These are phyloP conservation scores for Thielaviopsis ethacetica DNA, from an alignment of 2,329 filamentous ascomycete genomes.

Conservation along the genomic window DNA sequence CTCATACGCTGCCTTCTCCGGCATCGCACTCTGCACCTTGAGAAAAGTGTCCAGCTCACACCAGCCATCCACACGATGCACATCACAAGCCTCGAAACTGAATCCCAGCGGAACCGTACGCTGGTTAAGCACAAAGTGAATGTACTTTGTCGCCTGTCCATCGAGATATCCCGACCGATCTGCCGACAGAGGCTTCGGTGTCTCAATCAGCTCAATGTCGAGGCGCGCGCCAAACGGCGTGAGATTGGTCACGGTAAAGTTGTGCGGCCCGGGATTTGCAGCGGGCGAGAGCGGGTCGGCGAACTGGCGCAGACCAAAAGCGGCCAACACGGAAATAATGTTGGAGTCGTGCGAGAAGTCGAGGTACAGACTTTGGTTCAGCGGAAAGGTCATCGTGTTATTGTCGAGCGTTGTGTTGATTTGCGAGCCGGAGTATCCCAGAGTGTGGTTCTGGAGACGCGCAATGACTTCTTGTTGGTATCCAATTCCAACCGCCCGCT, in stretches of 20 bases:
- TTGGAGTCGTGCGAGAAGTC: slow-evolving; percentile 70
- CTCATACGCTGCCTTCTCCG: slow-evolving; percentile 42
- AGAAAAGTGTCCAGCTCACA: slow-evolving; percentile 57
- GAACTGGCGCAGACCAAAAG: slow-evolving; percentile 59
- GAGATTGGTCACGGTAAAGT: slow-evolving; percentile 49
- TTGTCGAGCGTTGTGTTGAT: slow-evolving; percentile 57
- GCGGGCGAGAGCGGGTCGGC: slow-evolving; percentile 38
- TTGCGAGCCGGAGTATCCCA: slow-evolving; percentile 40
- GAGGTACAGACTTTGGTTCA: slow-evolving; percentile 58
- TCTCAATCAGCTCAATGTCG: slow-evolving; percentile 56
- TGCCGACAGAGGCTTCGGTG: slow-evolving; percentile 44
- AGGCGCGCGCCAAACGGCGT: slow-evolving; percentile 57
- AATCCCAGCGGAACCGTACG: slow-evolving; percentile 51
- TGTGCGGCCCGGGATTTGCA: slow-evolving; percentile 37
- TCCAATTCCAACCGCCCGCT: slow-evolving; percentile 55
- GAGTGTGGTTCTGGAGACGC: slow-evolving; percentile 49
- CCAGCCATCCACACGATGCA: slow-evolving; percentile 52
- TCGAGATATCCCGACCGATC: slow-evolving; percentile 35
- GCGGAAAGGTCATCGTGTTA: slow-evolving; percentile 51
- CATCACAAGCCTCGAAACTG: slow-evolving; percentile 49
- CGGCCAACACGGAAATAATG: slow-evolving; percentile 51
- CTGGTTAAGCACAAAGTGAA: slow-evolving; percentile 62
- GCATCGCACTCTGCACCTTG: slow-evolving; percentile 40
- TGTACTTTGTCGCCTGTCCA: slow-evolving; percentile 45
- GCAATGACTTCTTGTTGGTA: slow-evolving; percentile 60